A percentile compares a stretch with the other conserved stretches of the same genome.
Conservation (phyloP, 2,329 filamentous ascomycete species). For the Trichophyton benhamiae region DNA sequence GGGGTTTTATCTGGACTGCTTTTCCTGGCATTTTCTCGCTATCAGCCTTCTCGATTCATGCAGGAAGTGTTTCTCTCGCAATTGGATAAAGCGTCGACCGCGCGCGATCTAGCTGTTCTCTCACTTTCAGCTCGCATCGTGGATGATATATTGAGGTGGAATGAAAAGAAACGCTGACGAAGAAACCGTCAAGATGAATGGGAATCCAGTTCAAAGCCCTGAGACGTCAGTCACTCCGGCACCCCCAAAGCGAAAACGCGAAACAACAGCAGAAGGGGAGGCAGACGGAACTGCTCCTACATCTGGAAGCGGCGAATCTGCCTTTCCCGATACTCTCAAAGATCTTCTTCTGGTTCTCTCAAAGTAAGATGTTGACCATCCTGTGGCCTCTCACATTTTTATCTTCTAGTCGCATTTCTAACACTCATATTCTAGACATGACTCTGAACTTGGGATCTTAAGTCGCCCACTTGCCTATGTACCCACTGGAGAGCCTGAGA, state of each 20-base stretch:
- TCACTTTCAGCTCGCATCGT: background rate
- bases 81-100: background rate
- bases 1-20: background rate
- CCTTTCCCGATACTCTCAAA: conserved; percentile 26
- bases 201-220: conserved; percentile 15
- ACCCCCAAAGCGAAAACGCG: conserved; percentile 33
- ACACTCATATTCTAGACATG: conserved; percentile 26
- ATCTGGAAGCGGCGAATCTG: conserved; percentile 15
- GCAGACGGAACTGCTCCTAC: conserved; percentile 15
- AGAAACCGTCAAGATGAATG: conserved; percentile 24
- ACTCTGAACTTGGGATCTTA: conserved; percentile 33
- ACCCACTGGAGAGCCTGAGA: conserved; percentile 28
- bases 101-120: background rate
- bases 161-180: conserved; percentile 22
- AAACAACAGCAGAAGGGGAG: conserved; percentile 14
- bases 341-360: conserved; percentile 25
- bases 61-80: background rate
- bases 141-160: background rate
- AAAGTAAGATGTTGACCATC: conserved; percentile 17
- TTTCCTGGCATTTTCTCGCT: too few relatives aligned
- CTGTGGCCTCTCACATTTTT: background rate
- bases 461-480: conserved; percentile 26
- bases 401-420: conserved; percentile 4
- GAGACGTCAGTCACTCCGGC: conserved; percentile 23
- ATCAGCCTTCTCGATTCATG: background rate